These are phyloP conservation scores for Anisogramma anomala DNA, from an alignment of 2,329 filamentous ascomycete species.

Conservation along the genomic window DNA sequence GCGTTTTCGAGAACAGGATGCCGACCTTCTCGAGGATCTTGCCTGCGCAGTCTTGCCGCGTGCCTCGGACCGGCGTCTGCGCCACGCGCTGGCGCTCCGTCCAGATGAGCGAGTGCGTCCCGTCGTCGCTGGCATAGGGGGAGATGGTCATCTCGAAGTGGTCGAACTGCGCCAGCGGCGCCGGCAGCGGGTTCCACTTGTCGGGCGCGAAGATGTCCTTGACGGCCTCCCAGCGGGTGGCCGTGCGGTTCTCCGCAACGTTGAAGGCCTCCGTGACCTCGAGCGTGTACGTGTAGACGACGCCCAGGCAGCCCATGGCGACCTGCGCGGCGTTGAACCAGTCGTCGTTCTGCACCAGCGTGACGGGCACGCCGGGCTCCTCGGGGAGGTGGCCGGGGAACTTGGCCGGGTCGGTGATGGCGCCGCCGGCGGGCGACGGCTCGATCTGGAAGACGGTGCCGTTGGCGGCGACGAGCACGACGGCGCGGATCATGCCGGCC, in stretches of 20 bases:
- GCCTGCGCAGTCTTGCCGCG: conserved; percentile 16
- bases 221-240: conserved; percentile 17
- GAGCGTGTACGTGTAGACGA: conserved; percentile 19
- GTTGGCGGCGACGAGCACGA: conserved; percentile 17
- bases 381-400: conserved; percentile 13
- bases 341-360: conserved; percentile 18
- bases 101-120: conserved; percentile 13
- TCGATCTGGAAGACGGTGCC: conserved; percentile 20
- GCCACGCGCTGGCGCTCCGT: conserved; percentile 16
- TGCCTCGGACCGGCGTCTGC: conserved; percentile 7
- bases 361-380: conserved; percentile 14
- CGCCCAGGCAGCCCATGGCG: conserved; percentile 19
- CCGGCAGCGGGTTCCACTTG: conserved; percentile 15
- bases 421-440: conserved; percentile 13
- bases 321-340: conserved; percentile 19
- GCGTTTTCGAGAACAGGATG: conserved; percentile 13
- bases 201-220: conserved; percentile 15
- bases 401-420: conserved; percentile 16
- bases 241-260: conserved; percentile 16
- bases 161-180: conserved; percentile 14
- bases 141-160: conserved; percentile 21
- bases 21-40: conserved; percentile 16
- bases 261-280: conserved; percentile 17
- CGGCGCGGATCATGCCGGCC: conserved; percentile 15
- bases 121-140: conserved; percentile 16